Evolutionary conservation across 2,329 filamentous ascomycete genomes (phyloP), one percentile per base, ranked within the genome.

Genomic region (Aspergillus uvarum): DNA sequence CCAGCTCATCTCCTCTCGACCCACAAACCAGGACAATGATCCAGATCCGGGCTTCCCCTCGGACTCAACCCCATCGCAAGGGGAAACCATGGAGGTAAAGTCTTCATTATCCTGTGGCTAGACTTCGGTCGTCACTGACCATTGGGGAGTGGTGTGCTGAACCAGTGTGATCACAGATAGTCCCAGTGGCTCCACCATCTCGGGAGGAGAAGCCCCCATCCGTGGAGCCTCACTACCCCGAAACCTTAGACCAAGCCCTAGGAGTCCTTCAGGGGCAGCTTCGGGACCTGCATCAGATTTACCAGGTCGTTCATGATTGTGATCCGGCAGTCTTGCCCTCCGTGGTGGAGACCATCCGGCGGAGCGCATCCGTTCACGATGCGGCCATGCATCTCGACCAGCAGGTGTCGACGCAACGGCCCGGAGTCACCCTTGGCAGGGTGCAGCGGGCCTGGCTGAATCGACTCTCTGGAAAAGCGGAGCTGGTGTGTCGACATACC

Each of bases 301-400:
- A 55, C 26, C 42, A 55, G 11, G n/a, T 21, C 14, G 19, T 55
- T 4, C 53, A 55, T 26, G 53, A 55, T 31, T 55, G 53, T 16
- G 53, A 55, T 31, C 42, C 29, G 1, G 19, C 53, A 7, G n/a
- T 26, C 3, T 21, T 55, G 26, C 44, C 53, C 1, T 12, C 53
- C 10, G 53, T 55, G n/a, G 53, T 55, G 24, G 42, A 32, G 26
- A 47, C 53, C n/a, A 55, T 55, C 53, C 53, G 53, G 5, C 26
- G 53, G 8, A 55, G 53, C 16, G n/a, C 26, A 26, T 48, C 53
- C 10, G 53, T 48, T 10, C 53, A 55, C 14, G 53, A 55, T 11
- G 53, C 53, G 4, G 53, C 53, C 42, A 48, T 19, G 8, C 53
- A 32, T 12, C 53, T 55, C 5, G 31, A 19, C 14, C 53, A 12